Conservation (phyloP, 1,284 basidiomycete species). For the Xerocomus cyaneibrunnescens region DNA sequence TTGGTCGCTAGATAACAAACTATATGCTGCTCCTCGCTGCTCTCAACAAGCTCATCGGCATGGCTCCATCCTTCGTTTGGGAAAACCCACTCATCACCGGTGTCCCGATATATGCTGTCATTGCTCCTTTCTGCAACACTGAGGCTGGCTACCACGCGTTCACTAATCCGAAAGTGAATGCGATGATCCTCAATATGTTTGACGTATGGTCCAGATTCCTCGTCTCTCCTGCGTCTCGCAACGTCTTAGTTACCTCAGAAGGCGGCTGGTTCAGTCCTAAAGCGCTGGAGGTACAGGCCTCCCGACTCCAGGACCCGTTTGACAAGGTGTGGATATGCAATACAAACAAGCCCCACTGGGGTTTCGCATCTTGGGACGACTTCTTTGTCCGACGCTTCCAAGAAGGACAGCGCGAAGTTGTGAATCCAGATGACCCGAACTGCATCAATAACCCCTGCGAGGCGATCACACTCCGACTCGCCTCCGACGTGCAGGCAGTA, state of each 20-base stretch:
- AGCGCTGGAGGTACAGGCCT: slow-evolving; percentile 31
- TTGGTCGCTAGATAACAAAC: slow-evolving; percentile 37
- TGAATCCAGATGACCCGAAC: slow-evolving; percentile 34
- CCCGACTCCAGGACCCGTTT: slow-evolving; percentile 24
- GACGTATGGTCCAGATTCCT: slow-evolving; percentile 50
- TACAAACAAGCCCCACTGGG: slow-evolving; percentile 11
- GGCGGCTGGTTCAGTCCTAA: slow-evolving; percentile 48
- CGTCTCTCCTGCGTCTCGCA: slow-evolving; percentile 40
- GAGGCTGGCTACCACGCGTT: slow-evolving; percentile 45
- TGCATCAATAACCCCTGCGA: slow-evolving; percentile 50
- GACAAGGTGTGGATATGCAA: slow-evolving; percentile 13
- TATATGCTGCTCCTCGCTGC: slow-evolving; percentile 45
- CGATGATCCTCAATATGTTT: slow-evolving; percentile 41
- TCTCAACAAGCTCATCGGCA: slow-evolving; percentile 43
- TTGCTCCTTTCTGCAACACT: slow-evolving; percentile 27
- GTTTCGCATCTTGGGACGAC: slow-evolving; percentile 52
- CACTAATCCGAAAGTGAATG: slow-evolving; percentile 44
- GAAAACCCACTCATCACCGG: slow-evolving; percentile 21
- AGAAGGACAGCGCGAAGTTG: not conserved
- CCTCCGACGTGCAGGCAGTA: slow-evolving; percentile 33
- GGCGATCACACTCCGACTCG: slow-evolving; percentile 43
- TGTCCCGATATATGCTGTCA: slow-evolving; percentile 22
- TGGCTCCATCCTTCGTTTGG: slow-evolving; percentile 17
- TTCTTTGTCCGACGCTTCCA: slow-evolving; percentile 51
- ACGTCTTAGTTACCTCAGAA: slow-evolving; percentile 37